phyloP scores from a whole-genome alignment of 768 basidiomycete species.

The Gyrodon lividus region DNA sequence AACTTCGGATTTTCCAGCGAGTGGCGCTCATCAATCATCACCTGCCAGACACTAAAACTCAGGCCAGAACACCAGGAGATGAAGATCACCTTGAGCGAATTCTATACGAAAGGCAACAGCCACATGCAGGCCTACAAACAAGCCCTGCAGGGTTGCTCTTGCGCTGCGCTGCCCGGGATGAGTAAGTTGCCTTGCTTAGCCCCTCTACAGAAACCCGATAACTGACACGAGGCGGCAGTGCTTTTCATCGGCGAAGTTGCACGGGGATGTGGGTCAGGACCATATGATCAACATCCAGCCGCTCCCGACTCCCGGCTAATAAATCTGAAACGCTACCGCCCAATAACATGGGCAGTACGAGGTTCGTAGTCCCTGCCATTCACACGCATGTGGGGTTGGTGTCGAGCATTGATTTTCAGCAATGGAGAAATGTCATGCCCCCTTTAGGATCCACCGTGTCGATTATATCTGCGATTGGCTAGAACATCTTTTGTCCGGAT shows the following conservation, averaged over 20 bases:
- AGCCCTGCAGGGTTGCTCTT: conserved; percentile 26
- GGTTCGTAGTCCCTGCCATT: conserved; percentile 26
- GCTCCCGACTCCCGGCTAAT: conserved; percentile 32
- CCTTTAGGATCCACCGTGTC: conserved; percentile 38
- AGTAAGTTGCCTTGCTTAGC: conserved; percentile 13
- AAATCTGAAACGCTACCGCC: conserved; percentile 39
- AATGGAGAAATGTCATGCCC: conserved; percentile 47
- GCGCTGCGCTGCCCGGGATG: conserved; percentile 34
- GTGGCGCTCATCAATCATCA: not conserved
- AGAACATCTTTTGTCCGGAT: conserved; percentile 27
- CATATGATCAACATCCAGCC: conserved; percentile 25
- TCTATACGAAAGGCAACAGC: conserved; percentile 24
- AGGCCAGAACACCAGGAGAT: conserved; percentile 23
- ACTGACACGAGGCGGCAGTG: conserved; percentile 20
- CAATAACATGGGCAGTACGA: conserved; percentile 40
- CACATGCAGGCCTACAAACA: conserved; percentile 32
- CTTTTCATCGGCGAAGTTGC: conserved; percentile 33
- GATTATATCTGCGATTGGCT: conserved; percentile 42
- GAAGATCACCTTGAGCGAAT: conserved; percentile 15
- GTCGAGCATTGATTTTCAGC: conserved; percentile 27
- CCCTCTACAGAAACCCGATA: not conserved
- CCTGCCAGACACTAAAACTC: conserved; percentile 24
- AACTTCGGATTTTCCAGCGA: not conserved
- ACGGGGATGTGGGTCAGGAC: conserved; percentile 32
- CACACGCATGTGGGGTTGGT: not conserved